Conservation (phyloP, 1,284 basidiomycete genomes). For the Mycosarcoma mackinlayi region DNA sequence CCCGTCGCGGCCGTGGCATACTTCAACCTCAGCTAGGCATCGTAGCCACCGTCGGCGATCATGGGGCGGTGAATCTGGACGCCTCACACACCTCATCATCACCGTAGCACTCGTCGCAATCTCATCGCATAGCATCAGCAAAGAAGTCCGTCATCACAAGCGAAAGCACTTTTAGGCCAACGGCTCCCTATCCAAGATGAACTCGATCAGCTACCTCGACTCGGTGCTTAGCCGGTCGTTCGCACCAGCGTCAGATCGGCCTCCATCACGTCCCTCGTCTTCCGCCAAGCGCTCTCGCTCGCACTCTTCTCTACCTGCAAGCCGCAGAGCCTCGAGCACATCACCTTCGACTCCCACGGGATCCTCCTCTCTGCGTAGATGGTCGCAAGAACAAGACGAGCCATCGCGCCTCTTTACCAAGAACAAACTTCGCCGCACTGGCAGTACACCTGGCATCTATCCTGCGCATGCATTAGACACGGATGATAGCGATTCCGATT, state of each 20-base stretch:
- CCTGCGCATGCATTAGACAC: constrained; percentile 23
- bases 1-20: too few relatives aligned
- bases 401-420: constrained; percentile 19
- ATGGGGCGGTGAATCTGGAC: constrained; percentile 21
- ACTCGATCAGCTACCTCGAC: constrained; percentile 61
- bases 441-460: constrained; percentile 30
- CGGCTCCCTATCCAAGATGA: too few relatives aligned
- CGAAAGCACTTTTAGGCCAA: too few relatives aligned
- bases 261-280: constrained; percentile 15
- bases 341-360: constrained; percentile 15
- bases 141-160: background rate
- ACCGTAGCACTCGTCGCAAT: background rate
- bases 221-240: constrained; percentile 58
- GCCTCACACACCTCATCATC: background rate
- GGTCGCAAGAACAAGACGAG: constrained; percentile 42
- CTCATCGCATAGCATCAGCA: background rate
- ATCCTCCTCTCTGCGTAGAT: constrained; percentile 36
- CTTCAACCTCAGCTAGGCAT: too few relatives aligned
- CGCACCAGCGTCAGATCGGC: constrained; percentile 24
- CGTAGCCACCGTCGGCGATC: constrained; percentile 1
- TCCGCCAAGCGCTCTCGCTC: constrained; percentile 37
- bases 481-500: constrained; percentile 31
- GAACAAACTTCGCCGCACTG: constrained; percentile 31
- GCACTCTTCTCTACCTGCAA: constrained; percentile 41
- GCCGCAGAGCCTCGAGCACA: constrained; percentile 33